Evolutionary conservation across 139 green algal species (phyloP), one percentile per base, ranked within the genome.

Genomic region (Astrephomene gubernaculifera): DNA sequence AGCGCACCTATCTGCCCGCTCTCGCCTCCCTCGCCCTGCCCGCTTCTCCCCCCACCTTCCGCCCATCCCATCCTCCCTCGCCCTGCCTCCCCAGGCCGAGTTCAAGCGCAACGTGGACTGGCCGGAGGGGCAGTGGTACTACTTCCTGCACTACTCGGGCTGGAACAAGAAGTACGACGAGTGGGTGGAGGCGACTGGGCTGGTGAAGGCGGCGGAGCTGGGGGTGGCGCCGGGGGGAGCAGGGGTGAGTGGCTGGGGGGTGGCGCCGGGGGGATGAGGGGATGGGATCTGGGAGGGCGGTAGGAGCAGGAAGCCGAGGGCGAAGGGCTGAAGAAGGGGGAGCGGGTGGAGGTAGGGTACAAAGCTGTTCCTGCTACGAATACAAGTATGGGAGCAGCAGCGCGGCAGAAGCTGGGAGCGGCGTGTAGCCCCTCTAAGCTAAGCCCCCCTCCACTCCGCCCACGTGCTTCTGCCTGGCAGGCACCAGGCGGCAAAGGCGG

Each of bases 81-180:
- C 14, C 57, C 57, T 24, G 6, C 19, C 19, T n/a, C 69, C 54
- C 29, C 76, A 83, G 79, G 79, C 79, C 14, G 79, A 86, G 65
- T 86, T 78, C 39, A 63, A 72, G 60, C 53, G 63, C 25, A 83
- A 72, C n/a, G 60, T 24, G 1, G 76, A 83, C 29, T 63, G 33
- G 57, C 76, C 76, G 17, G 76, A 83, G 5, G 76, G 76, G 14
- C 53, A 54, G 57, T 83, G 76, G 76, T 82, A 84, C 78, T 84
- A 74, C 78, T 84, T 75, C 27, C 63, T 74, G 35, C 63, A 65
- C 64, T 84, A 84, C 63, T 45, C 38, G 70, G 91, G 93, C 19
- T 97, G 92, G 92, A 96, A 95, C 87, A 96, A 95, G 82, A 93
- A 96, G 70, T 94, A 90, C 72, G 93, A 98, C 78, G 93, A 96